Evolutionary conservation across 441 rosid genomes (phyloP).

Genomic region (Populus hybrid): DNA sequence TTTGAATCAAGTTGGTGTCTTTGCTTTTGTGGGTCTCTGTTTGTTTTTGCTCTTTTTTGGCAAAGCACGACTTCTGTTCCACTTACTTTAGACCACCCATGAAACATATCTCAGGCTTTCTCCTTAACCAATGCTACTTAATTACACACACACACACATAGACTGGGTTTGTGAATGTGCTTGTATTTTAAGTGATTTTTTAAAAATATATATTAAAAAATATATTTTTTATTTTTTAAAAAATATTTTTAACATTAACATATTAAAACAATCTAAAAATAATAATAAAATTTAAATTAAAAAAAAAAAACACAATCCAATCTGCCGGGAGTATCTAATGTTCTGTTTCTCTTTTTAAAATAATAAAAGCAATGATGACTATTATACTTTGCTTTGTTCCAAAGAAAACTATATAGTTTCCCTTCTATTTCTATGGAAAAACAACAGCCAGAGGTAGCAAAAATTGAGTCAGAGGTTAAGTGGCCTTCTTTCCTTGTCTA

Average conservation of each 20-base stretch:
- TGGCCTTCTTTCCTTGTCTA: background rate
- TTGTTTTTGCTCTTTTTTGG: constrained; percentile 13
- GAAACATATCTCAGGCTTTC: constrained; percentile 43
- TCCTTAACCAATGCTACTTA: constrained; percentile 29
- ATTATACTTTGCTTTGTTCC: constrained; percentile 15
- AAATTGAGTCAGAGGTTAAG: background rate
- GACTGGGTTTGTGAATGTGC: too few relatives aligned
- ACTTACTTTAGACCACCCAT: constrained; percentile 16
- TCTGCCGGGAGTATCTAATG: background rate
- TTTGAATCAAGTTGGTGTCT: background rate
- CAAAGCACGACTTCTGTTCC: constrained; percentile 27
- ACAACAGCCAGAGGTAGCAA: background rate
- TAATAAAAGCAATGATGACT: background rate
- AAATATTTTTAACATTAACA: too few relatives aligned
- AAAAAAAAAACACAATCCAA: too few relatives aligned
- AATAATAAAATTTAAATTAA: too few relatives aligned
- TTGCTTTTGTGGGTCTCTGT: background rate
- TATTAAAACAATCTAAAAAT: too few relatives aligned
- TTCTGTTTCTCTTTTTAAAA: background rate
- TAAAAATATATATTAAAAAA: background rate
- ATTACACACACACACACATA: accelerated
- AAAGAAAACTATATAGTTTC: background rate
- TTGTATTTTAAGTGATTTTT: too few relatives aligned
- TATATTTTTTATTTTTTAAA: too few relatives aligned
- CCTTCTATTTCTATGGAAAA: background rate